Evolutionary conservation across 2,329 filamentous ascomycete species (phyloP).

Genomic region (Sarocladium oryzae): DNA sequence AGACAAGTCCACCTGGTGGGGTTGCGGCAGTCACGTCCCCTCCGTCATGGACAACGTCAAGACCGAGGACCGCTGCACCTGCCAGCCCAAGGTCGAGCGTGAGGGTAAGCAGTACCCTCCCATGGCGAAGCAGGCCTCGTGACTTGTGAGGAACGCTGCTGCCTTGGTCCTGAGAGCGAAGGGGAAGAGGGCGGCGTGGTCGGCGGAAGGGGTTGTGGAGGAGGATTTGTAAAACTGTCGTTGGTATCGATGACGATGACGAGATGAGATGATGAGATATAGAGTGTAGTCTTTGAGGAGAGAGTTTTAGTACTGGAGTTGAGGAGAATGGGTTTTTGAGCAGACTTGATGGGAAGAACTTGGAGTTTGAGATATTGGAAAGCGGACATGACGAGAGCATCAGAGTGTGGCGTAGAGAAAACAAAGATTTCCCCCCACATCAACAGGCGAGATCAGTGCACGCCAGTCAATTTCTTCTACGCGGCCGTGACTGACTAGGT

Average conservation of each 20-base stretch:
- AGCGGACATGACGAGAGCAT: too few relatives aligned
- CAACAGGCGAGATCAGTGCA: too few relatives aligned
- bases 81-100: slow-evolving; percentile 54
- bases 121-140: slow-evolving; percentile 42
- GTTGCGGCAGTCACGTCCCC: slow-evolving; percentile 57
- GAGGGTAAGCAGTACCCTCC: slow-evolving; percentile 60
- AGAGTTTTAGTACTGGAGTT: background rate
- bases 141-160: slow-evolving; percentile 27
- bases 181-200: slow-evolving; percentile 22
- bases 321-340: background rate
- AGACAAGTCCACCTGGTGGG: slow-evolving; percentile 59
- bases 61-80: slow-evolving; percentile 55
- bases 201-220: slow-evolving; percentile 23
- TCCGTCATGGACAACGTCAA: slow-evolving; percentile 56
- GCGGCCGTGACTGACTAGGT: too few relatives aligned
- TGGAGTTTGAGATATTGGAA: too few relatives aligned
- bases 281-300: background rate
- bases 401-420: too few relatives aligned
- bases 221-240: slow-evolving; percentile 15
- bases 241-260: background rate
- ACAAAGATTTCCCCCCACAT: too few relatives aligned
- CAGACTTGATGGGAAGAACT: too few relatives aligned
- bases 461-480: too few relatives aligned
- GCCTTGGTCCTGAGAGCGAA: slow-evolving; percentile 21
- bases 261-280: background rate